Percentiles rank a stretch among this genome's conserved stretches.
phyloP scores from a whole-genome alignment of 371 early-diverging fungal genomes.

The Rhizopus stolonifer region DNA sequence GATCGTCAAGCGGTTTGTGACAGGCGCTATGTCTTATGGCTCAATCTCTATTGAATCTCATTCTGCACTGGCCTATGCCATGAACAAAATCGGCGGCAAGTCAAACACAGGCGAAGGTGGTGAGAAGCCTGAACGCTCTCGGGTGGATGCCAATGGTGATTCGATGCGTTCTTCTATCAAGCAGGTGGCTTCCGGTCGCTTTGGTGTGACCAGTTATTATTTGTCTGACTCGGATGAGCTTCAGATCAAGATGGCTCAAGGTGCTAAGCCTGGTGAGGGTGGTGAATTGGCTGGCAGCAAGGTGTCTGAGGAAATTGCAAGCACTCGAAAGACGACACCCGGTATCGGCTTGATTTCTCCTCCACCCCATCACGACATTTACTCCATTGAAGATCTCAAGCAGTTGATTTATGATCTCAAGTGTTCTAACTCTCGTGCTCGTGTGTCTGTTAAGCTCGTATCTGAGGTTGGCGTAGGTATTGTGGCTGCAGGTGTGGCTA shows the following conservation, averaged over 20 bases:
- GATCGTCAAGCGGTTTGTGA: constrained; percentile 94
- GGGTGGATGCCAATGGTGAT: constrained; percentile 66
- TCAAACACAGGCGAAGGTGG: constrained; percentile 98
- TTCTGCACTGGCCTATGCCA: constrained; percentile 87
- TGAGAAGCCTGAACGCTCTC: constrained; percentile 87
- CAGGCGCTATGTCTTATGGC: constrained; percentile 99
- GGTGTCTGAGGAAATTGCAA: constrained; percentile 87
- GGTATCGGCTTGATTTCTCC: constrained; percentile 96
- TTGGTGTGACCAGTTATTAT: constrained; percentile 95
- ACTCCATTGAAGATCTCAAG: constrained; percentile 96
- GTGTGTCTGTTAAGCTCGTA: constrained; percentile 95
- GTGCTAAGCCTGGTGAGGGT: constrained; percentile 98
- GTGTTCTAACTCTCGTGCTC: constrained; percentile 86
- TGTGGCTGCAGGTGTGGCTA: constrained; percentile 95
- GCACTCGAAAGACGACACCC: constrained; percentile 92
- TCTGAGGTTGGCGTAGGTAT: constrained; percentile 97
- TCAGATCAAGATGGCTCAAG: constrained; percentile 99
- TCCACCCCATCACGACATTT: constrained; percentile 97
- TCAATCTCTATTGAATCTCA: constrained; percentile 97
- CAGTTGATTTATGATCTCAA: constrained; percentile 97
- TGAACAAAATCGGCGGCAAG: constrained; percentile 95
- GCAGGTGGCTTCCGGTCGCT: constrained; percentile 96
- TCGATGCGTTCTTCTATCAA: constrained; percentile 93
- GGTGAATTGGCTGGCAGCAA: constrained; percentile 82
- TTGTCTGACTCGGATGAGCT: constrained; percentile 92